Evolutionary conservation across 2,329 filamentous ascomycete genomes (phyloP), one percentile per base, ranked within the genome.

Genomic region (Blastomyces percursus): DNA sequence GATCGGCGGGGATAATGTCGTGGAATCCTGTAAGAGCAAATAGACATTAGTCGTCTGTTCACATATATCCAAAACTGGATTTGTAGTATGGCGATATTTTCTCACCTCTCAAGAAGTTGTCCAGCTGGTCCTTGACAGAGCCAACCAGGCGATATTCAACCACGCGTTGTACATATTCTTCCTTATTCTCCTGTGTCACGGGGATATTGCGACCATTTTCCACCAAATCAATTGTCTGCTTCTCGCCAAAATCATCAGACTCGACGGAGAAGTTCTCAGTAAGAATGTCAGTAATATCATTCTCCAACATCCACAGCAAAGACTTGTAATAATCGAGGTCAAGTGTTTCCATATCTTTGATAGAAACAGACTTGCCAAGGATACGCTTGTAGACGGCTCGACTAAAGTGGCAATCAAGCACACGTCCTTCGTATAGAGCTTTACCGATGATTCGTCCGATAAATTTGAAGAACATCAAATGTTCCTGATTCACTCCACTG

Each of bases 291-390:
- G 92, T 96, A 69, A 99, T 99, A 72, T 99, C 93, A 71, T 99
- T 97, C 73, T 96, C 90, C 63, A 97, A 82, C 86, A 99, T 97
- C 95, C 95, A 99, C 64, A 94, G 86, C 27, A 99, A 83, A 16
- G 93, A 97, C 76, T 97, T 99, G 84, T 97, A 96, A 79, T 99
- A 99, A 71, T 99, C 93, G 3, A 96, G 87, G 74, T 99, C 94
- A 65, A 99, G 89, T 27, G 92, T 96, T 76, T 99, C 94, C 91
- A 99, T 97, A 71, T 99, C 94, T 79, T 99, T 99, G 76, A 99
- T 89, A 9, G 92, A 96, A 50, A 97, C 93, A 3, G 90, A 86
- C 74, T 95, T 96, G 73, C 94, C 90, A 35, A 99, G 84, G 67
- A 99, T 96, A 68, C 91, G 89, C 80, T 97, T 97, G 82, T 99